Base-by-base conservation (phyloP, 768 basidiomycete genomes). In the Auricularia auricula-judae region DNA sequence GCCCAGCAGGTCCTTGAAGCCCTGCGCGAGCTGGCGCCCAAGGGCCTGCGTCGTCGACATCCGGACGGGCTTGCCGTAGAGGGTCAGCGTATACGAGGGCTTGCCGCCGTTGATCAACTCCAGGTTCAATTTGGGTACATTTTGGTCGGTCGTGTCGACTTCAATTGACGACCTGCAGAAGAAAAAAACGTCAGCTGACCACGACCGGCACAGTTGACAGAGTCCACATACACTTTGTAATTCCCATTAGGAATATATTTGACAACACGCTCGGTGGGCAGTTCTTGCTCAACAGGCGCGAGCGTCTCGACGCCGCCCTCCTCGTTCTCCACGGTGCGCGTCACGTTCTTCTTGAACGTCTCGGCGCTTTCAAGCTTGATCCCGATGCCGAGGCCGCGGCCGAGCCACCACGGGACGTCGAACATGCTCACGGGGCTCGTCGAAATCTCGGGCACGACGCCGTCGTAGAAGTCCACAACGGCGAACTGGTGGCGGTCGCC, bases 401-500 rank as follows among this genome's bases (percentile, higher is more conserved):
- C 39, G 39, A 23, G 34, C 60, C 53, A 39, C 36, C 66, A 77
- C 2, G 86, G 87, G 53, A 87, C 76, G 67, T 84, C 83, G 73
- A 87, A 86, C 84, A 84, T 85, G 75, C 79, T 87, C 70, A 88
- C 70, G 4, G 89, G 89, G 66, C 79, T 80, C 4, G 88, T 89
- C 29, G 86, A 87, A 65, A 89, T 79, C 70, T 91, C 89, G 54
- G 77, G 73, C 34, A 88, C 78, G 66, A 76, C 71, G 54, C 72
- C 66, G 65, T 78, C 69, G 63, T 76, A 78, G 71, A 84, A 87
- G 73, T 86, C 83, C 67, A 89, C 80, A 3, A 82, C 83, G 1
- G 88, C 88, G 69, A 90, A 91, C 74, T 91, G 89, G 72, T 91
- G 89, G 23, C 89, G 79, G 71, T 90, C 89, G 7, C 88, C 89